Base-by-base conservation (phyloP, 176 grass and related monocot species). In the Phragmites australis region DNA sequence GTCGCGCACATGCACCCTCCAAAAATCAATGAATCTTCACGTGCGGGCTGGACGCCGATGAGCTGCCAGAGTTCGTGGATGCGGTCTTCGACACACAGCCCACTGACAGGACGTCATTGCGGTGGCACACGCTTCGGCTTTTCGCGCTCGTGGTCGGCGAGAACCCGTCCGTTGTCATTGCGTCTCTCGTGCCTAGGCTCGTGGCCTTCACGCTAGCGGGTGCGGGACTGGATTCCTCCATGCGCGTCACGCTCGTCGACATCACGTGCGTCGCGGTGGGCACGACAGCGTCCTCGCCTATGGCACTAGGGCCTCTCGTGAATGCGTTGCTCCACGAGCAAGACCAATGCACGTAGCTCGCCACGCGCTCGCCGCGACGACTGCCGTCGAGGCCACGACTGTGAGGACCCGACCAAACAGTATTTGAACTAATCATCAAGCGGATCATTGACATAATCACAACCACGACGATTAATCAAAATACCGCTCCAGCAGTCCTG, bases 141-240 rank as follows among this genome's bases (percentile, higher is more conserved):
- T 83, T 98, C 2, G 81, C 90, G 8, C 81, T 98, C 34, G 81
- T 98, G 14, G 89, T 84, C 32, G 60, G 85, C 3, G 77, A 70
- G 55, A 88, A 92, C 83, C 87, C 95, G 42, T 78, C 60, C 0
- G 49, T 81, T 16, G 65, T 88, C 81, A 73, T 94, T 1, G 84
- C 94, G 52, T 92, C 94, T 32, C 87, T 90, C 55, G 87, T 97
- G 1, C 94, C 94, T 12, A 59, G 83, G 56, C 91, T 94, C 87
- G 68, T 97, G 6, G 48, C 92, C 45, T 78, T 89, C 18, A 87
- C 91, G 54, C 88, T 97, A 85, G 45, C 92, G 94, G 2, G 87
- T 97, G 77, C 83, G 94, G 45, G 94, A 92, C 72, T 82, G 45
- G 94, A 97, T 85, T 97, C 94, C 80, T 97, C 94, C 68, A 89